Evolutionary conservation across 129 eudicot species (phyloP).

Genomic region (Flaveria robusta): DNA sequence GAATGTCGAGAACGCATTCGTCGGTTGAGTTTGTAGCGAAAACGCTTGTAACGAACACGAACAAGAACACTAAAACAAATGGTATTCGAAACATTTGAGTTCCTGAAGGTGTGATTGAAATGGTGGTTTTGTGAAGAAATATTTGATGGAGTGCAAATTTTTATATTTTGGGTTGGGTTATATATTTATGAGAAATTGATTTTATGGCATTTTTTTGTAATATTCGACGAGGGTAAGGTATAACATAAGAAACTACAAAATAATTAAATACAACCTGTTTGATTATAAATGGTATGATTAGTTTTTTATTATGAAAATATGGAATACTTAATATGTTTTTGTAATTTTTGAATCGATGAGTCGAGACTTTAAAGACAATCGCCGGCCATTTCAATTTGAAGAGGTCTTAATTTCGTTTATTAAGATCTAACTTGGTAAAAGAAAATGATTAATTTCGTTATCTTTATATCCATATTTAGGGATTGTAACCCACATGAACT

Average conservation of each 20-base stretch:
- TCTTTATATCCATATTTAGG: too few species aligned
- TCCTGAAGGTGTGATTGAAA: constrained; percentile 20
- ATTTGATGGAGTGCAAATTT: constrained; percentile 14
- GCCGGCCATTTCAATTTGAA: constrained; percentile 40
- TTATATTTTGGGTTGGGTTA: constrained; percentile 14
- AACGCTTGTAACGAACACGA: constrained; percentile 20
- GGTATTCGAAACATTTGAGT: constrained; percentile 6
- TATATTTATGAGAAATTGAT: constrained; percentile 4
- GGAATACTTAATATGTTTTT: constrained; percentile 2
- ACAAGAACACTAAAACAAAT: constrained; percentile 16
- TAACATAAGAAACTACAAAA: constrained; percentile 40
- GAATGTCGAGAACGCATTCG: constrained; percentile 47
- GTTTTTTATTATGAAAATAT: neutral
- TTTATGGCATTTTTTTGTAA: constrained; percentile 28
- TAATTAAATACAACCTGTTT: constrained; percentile 19
- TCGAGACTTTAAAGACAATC: constrained; percentile 20
- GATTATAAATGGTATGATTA: neutral
- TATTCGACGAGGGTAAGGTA: constrained; percentile 29
- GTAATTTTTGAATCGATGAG: constrained; percentile 7
- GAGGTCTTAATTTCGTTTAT: constrained; percentile 13
- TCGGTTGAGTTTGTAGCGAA: constrained; percentile 19
- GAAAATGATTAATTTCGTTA: neutral
- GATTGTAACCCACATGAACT: too few species aligned
- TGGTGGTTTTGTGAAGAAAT: neutral
- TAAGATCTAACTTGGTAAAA: neutral